A percentile compares a stretch with the other conserved stretches of the same genome.
phyloP scores from a whole-genome alignment of 192 early-diverging fungal genomes.

The Backusella luteola region DNA sequence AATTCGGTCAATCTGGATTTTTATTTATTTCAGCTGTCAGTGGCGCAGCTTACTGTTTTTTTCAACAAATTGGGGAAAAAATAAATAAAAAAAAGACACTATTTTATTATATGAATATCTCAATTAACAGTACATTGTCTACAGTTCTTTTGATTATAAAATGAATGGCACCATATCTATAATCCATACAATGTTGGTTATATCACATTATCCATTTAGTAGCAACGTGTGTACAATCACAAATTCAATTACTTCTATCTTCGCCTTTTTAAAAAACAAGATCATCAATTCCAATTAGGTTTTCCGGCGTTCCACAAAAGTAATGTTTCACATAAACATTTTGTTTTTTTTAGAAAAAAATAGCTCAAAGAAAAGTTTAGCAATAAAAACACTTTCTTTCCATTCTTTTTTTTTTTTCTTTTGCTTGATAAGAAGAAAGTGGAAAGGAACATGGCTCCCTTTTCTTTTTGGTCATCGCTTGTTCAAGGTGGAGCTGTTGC shows the following conservation, averaged over 20 bases:
- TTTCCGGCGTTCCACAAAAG: not conserved
- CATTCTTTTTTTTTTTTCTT: not conserved
- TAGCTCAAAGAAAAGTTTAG: not conserved
- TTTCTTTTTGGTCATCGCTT: conserved; percentile 4
- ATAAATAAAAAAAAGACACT: not conserved
- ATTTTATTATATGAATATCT: too few relatives aligned
- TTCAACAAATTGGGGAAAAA: too few relatives aligned
- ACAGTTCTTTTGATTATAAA: not conserved
- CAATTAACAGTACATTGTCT: too few relatives aligned
- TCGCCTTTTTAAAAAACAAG: not conserved
- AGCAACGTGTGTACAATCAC: not conserved
- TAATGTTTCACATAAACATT: not conserved
- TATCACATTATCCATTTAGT: not conserved
- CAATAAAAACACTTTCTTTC: not conserved
- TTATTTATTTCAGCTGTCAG: not conserved
- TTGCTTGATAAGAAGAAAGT: not conserved
- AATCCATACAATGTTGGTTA: not conserved
- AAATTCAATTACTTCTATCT: not conserved
- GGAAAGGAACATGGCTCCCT: not conserved
- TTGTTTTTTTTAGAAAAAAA: not conserved
- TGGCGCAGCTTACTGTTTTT: not conserved
- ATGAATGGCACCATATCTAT: not conserved
- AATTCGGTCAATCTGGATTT: not conserved
- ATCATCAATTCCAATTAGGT: not conserved
- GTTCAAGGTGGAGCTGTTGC: not conserved